These are phyloP conservation scores for Brasilioporus rufonigricans DNA, from an alignment of 768 basidiomycete species.

Conservation along the genomic window DNA sequence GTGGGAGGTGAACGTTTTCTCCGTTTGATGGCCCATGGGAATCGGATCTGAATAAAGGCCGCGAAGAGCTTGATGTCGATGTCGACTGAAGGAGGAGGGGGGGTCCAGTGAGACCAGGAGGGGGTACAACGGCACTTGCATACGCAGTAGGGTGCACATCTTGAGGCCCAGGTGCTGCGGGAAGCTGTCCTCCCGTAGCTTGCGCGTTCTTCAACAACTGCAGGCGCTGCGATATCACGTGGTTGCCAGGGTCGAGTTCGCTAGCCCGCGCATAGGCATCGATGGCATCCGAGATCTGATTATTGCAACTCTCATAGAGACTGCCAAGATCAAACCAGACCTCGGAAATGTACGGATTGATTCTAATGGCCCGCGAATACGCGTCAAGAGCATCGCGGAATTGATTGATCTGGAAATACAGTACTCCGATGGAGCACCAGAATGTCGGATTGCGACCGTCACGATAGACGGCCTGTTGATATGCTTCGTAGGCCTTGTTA, in stretches of 20 bases:
- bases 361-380: conserved; percentile 97
- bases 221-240: conserved; percentile 77
- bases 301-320: conserved; percentile 97
- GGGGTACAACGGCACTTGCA: conserved; percentile 71
- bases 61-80: conserved; percentile 22
- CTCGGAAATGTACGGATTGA: conserved; percentile 94
- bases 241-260: conserved; percentile 88
- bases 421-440: conserved; percentile 98
- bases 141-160: conserved; percentile 97
- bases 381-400: conserved; percentile 98
- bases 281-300: conserved; percentile 97
- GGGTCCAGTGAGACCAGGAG: conserved; percentile 65
- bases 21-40: conserved; percentile 54
- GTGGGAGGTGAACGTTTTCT: conserved; percentile 49
- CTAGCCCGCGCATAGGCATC: conserved; percentile 95
- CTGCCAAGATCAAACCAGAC: conserved; percentile 89
- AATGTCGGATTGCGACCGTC: conserved; percentile 99
- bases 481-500: conserved; percentile 99
- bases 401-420: conserved; percentile 99
- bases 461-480: conserved; percentile 98
- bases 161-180: conserved; percentile 88
- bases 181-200: conserved; percentile 66
- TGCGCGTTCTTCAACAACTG: conserved; percentile 79
- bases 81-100: conserved; percentile 58
- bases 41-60: conserved; percentile 62